These are phyloP conservation scores for Cinchona pubescens DNA, from an alignment of 257 asterid species.

Conservation along the genomic window DNA sequence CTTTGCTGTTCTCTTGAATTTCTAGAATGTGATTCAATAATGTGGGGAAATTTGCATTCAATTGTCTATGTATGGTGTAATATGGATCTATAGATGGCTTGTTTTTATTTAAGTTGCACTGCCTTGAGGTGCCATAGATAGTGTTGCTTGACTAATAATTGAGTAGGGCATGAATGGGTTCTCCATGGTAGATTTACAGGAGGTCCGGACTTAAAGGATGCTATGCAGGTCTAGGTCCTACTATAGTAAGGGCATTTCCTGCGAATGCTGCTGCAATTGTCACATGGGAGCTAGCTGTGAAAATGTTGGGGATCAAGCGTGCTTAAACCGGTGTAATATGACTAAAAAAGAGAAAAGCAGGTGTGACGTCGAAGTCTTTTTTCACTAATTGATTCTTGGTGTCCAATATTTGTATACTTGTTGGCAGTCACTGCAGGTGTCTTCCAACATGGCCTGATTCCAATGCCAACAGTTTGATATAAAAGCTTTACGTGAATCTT, in stretches of 20 bases:
- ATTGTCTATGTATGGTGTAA: neutral
- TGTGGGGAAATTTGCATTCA: neutral
- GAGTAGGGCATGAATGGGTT: conserved; percentile 22
- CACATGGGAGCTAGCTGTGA: conserved; percentile 53
- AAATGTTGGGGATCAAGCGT: conserved; percentile 65
- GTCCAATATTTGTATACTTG: conserved; percentile 10
- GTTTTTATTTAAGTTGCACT: neutral
- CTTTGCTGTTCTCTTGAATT: conserved; percentile 16
- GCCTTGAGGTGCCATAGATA: neutral
- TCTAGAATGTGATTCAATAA: conserved; percentile 1
- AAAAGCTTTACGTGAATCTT: conserved; percentile 1
- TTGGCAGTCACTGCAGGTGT: neutral
- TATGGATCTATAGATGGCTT: neutral
- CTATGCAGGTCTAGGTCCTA: conserved; percentile 88
- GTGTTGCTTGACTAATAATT: neutral
- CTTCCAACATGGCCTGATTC: neutral
- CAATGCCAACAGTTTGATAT: conserved; percentile 5
- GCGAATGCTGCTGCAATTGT: conserved; percentile 50
- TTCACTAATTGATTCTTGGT: conserved; percentile 18
- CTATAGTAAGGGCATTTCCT: conserved; percentile 67
- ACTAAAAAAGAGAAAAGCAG: no score
- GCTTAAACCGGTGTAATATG: no score
- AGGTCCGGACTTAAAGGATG: conserved; percentile 77
- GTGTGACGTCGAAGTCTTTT: conserved; percentile 13
- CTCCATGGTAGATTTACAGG: conserved; percentile 61